A percentile compares a stretch with the other conserved stretches of the same genome.
Evolutionary conservation across 192 early-diverging fungal genomes (phyloP).

Genomic region (Linnemannia exigua): DNA sequence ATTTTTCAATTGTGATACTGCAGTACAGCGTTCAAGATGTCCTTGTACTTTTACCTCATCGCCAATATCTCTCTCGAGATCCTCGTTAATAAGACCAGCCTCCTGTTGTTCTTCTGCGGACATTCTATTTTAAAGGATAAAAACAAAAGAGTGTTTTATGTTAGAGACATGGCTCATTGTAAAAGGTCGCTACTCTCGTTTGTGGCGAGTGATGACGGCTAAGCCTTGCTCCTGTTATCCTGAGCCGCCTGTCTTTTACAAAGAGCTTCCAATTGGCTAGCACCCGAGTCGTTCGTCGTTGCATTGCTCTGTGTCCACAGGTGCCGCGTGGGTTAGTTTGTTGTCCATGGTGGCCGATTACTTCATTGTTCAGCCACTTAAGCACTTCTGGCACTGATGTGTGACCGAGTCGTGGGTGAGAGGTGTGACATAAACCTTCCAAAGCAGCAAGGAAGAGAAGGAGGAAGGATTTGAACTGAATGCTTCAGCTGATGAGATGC

Average conservation of each 20-base stretch:
- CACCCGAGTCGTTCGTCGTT: not conserved
- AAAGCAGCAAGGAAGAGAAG: not conserved
- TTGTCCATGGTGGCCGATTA: not conserved
- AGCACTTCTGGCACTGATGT: too few species aligned
- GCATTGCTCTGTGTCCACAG: not conserved
- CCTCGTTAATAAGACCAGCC: constrained; percentile 17
- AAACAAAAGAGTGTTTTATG: not conserved
- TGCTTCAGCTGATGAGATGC: too few species aligned
- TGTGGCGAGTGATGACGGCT: not conserved
- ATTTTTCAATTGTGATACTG: too few species aligned
- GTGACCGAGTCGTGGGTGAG: too few species aligned
- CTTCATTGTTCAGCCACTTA: not conserved
- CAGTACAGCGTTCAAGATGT: too few species aligned
- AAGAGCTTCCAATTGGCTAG: not conserved
- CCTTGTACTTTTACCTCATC: constrained; percentile 31
- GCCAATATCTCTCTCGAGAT: constrained; percentile 50
- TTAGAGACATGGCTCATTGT: not conserved
- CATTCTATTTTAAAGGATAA: constrained; percentile 9
- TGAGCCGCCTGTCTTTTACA: not conserved
- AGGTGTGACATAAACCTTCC: not conserved
- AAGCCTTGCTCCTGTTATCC: not conserved
- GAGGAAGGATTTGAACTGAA: not conserved
- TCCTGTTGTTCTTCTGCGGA: constrained; percentile 22
- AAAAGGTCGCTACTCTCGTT: not conserved
- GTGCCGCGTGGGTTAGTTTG: not conserved